A percentile compares a stretch with the other conserved stretches of the same genome.
These are phyloP conservation scores for Xylariales sp. DNA, from an alignment of 2,329 filamentous ascomycete genomes.

Conservation along the genomic window DNA sequence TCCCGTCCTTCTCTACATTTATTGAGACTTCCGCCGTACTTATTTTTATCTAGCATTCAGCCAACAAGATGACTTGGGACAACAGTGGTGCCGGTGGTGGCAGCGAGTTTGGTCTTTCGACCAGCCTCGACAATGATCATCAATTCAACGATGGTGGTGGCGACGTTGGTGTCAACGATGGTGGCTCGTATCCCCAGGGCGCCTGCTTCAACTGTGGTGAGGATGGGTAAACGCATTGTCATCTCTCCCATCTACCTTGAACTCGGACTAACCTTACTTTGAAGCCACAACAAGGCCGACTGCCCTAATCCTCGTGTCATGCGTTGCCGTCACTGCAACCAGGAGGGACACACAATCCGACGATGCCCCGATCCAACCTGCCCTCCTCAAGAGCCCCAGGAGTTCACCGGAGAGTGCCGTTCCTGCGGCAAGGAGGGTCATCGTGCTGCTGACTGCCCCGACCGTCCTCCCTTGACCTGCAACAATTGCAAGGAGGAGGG, in stretches of 20 bases:
- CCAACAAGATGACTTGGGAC: background rate
- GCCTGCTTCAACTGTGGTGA: slow-evolving; percentile 59
- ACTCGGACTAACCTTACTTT: too few species aligned
- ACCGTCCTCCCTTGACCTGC: slow-evolving; percentile 51
- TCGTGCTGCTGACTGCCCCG: slow-evolving; percentile 58
- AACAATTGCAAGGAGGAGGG: slow-evolving; percentile 59
- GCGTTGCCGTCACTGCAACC: slow-evolving; percentile 41
- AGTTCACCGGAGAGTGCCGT: slow-evolving; percentile 44
- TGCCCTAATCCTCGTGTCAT: slow-evolving; percentile 51
- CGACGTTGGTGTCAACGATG: slow-evolving; percentile 15
- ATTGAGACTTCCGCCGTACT: too few species aligned
- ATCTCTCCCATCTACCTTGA: too few species aligned
- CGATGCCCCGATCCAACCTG: slow-evolving; percentile 21
- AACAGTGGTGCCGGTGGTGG: background rate
- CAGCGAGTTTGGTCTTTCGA: background rate
- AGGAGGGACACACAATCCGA: slow-evolving; percentile 40
- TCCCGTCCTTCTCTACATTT: too few species aligned
- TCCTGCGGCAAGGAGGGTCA: slow-evolving; percentile 48
- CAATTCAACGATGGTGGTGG: slow-evolving; percentile 16
- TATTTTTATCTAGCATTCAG: too few species aligned
- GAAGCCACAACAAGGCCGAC: slow-evolving; percentile 60
- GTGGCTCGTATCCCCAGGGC: slow-evolving; percentile 22
- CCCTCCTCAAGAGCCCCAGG: slow-evolving; percentile 17
- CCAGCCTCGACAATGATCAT: too few species aligned
- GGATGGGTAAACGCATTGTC: slow-evolving; percentile 32